Conservation (phyloP, 129 eudicot species). For the Flaveria sonorensis region DNA sequence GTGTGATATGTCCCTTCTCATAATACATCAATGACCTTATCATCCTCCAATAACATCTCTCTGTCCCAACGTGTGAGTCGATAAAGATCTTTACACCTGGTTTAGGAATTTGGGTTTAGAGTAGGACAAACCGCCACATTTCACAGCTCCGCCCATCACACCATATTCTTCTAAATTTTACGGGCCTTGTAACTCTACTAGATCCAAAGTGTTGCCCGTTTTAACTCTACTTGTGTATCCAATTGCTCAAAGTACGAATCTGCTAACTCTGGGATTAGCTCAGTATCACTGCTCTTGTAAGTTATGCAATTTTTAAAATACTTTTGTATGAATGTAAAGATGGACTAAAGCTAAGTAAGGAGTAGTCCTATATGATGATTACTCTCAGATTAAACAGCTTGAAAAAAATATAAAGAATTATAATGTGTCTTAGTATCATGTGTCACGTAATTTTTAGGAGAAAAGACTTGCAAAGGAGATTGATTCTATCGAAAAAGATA, state of each 20-base stretch:
- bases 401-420: not conserved
- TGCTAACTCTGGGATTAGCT: not conserved
- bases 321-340: not conserved
- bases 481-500: constrained; percentile 75
- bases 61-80: not conserved
- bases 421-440: not conserved
- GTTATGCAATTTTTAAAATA: not conserved
- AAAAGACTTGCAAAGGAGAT: constrained; percentile 73
- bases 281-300: not conserved
- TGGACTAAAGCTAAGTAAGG: not conserved
- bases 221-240: not conserved
- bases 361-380: not conserved
- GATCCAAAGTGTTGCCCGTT: no score
- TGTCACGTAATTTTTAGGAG: constrained; percentile 45
- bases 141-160: no score
- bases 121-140: no score
- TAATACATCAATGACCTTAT: not conserved
- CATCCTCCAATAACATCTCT: not conserved
- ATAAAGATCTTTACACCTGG: not conserved
- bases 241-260: not conserved
- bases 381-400: not conserved
- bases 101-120: no score
- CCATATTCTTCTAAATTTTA: no score
- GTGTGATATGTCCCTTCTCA: not conserved
- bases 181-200: no score